Base-by-base conservation (phyloP, 805 yeast genomes). In the Phaffomyces opuntiae region DNA sequence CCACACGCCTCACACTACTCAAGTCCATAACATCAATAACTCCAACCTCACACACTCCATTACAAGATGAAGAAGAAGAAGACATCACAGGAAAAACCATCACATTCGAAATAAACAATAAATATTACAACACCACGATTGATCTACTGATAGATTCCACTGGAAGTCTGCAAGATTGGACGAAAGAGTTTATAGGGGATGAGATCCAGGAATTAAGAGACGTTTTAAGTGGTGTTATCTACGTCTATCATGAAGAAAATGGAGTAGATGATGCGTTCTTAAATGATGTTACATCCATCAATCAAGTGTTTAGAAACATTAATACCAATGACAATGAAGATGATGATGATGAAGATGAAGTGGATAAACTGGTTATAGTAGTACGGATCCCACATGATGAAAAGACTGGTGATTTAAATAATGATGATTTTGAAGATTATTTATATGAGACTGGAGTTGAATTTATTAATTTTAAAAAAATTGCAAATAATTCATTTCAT, bases 401-500 rank as follows among this genome's bases (percentile, higher is more conserved):
- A 5, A 38, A 16, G 9, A 25, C 1, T 13, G 38, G 17, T 17
- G 33, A 26, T 7, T 6, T 21, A 21, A 21, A 21, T 6, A 21
- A 32, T 6, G 49, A 43, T 13, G 41, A 33, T 5, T 24, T 24
- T 31, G 45, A 39, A 38, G 21, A 11, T 7, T 32, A 14, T 32
- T 14, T 6, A 14, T 61, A 58, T 19, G 63, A 69, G 2, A 67
- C 63, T 13, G 39, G 39, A n/a, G 43, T 72, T 43, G 81, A 77
- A 47, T 64, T 66, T 38, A 52, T 75, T 3, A 61, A 68, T 38
- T 56, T 64, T 24, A 43, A 51, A 24, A 62, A 54, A 19, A 60
- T 61, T 5, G 39, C 52, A 3, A 74, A 74, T 14, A 74, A 73
- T 51, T 76, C 74, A 51, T 74, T 47, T 49, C 56, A 56, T 19